Evolutionary conservation across 352 stramenopile species (phyloP).

Genomic region (Blastocystis sp.): DNA sequence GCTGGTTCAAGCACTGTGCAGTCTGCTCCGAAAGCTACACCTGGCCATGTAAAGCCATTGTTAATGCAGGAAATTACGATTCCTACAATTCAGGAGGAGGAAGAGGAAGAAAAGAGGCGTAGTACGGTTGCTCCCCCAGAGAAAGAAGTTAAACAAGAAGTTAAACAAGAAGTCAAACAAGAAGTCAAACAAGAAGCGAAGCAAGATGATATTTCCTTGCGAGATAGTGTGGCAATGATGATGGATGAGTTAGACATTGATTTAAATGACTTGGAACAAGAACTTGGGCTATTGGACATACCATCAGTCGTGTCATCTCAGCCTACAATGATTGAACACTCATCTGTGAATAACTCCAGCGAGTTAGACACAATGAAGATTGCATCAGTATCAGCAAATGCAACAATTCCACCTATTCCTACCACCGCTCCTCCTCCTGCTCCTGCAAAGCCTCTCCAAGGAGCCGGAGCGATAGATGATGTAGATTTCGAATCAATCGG

Average conservation of each 20-base stretch:
- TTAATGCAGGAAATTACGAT: conserved; percentile 20
- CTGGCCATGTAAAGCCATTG: conserved; percentile 8
- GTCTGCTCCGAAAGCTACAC: background rate
- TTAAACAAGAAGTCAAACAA: background rate
- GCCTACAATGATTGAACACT: background rate
- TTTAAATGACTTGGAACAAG: background rate
- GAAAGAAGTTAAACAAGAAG: background rate
- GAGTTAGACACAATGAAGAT: background rate
- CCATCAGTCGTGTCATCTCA: background rate
- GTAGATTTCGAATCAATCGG: background rate
- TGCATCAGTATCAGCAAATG: background rate
- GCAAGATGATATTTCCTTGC: background rate
- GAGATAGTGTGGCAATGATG: conserved; percentile 6
- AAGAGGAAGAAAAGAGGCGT: background rate
- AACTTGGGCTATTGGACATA: background rate
- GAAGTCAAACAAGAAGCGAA: background rate
- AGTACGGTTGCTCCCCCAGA: background rate
- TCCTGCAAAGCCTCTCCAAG: background rate
- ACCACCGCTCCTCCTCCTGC: background rate
- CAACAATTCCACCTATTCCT: background rate
- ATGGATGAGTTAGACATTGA: conserved; percentile 23
- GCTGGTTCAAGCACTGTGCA: background rate
- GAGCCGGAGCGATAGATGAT: background rate
- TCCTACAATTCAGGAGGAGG: conserved; percentile 23
- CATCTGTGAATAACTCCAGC: background rate